phyloP scores from a whole-genome alignment of 345 rosid species.

The Syzygium aqueum region DNA sequence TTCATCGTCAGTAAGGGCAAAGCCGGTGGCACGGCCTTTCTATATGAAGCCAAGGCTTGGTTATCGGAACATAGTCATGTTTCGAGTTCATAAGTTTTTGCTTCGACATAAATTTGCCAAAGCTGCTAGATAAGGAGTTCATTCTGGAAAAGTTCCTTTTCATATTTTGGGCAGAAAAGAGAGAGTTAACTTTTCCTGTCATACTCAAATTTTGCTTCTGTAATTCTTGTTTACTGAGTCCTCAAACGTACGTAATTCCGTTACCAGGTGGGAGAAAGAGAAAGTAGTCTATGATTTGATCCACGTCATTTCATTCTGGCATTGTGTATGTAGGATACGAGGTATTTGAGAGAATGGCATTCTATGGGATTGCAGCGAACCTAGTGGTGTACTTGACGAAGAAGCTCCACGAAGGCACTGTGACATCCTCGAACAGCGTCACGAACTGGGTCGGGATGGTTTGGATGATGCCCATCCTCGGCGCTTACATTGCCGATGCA shows the following conservation, averaged over 20 bases:
- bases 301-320: neutral
- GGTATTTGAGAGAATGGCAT: conserved; percentile 4
- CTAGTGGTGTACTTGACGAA: neutral
- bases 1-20: conserved; percentile 35
- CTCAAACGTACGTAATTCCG: neutral
- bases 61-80: neutral
- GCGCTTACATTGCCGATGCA: conserved; percentile 63
- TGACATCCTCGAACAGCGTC: neutral
- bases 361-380: conserved; percentile 54
- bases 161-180: neutral
- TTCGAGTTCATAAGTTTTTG: neutral
- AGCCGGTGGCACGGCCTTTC: neutral
- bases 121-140: neutral
- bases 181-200: neutral
- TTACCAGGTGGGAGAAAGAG: neutral
- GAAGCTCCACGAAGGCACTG: neutral
- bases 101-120: neutral
- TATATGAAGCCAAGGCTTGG: neutral
- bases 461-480: conserved; percentile 9
- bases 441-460: conserved; percentile 1
- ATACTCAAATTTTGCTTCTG: neutral
- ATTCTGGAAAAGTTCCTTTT: neutral
- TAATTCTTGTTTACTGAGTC: neutral
- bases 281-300: neutral
- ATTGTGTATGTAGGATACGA: neutral